Percentiles rank a stretch among this genome's conserved stretches.
Conservation (phyloP, 495 filamentous ascomycete genomes). For the Penicillium malachiteum region DNA sequence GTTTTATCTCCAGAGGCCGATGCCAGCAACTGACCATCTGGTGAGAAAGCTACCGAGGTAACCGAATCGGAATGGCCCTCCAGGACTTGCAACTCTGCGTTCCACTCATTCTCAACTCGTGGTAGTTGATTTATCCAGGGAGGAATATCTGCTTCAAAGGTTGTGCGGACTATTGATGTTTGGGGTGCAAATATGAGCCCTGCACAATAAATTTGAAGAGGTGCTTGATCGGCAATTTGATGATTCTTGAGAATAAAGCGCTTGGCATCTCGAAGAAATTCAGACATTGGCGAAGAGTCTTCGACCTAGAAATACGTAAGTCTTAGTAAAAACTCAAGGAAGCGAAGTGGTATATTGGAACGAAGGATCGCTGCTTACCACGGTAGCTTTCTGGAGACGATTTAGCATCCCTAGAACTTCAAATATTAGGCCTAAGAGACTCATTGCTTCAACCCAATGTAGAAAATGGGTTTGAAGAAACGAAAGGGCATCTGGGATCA, state of each 20-base stretch:
- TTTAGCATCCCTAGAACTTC: conserved; percentile 4
- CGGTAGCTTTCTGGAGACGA: no score
- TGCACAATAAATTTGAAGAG: conserved; percentile 21
- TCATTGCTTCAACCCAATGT: conserved; percentile 17
- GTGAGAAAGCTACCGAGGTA: no score
- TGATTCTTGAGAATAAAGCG: conserved; percentile 32
- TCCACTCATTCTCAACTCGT: conserved; percentile 9
- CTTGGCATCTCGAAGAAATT: conserved; percentile 26
- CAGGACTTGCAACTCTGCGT: background rate
- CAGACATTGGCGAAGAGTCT: conserved; percentile 9
- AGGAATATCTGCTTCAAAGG: conserved; percentile 11
- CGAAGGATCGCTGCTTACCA: no score
- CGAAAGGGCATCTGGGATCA: no score
- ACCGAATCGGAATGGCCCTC: no score
- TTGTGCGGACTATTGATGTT: conserved; percentile 25
- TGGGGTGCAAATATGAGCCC: conserved; percentile 37
- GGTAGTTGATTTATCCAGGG: conserved; percentile 11
- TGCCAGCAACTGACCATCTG: no score
- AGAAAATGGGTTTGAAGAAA: conserved; percentile 14
- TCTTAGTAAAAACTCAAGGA: no score
- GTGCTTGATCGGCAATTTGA: conserved; percentile 31
- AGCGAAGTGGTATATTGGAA: no score
- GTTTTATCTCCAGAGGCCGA: no score
- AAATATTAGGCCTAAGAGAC: conserved; percentile 1
- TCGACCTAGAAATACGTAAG: no score